phyloP scores from a whole-genome alignment of 768 basidiomycete species.

The Royoungia palumana region DNA sequence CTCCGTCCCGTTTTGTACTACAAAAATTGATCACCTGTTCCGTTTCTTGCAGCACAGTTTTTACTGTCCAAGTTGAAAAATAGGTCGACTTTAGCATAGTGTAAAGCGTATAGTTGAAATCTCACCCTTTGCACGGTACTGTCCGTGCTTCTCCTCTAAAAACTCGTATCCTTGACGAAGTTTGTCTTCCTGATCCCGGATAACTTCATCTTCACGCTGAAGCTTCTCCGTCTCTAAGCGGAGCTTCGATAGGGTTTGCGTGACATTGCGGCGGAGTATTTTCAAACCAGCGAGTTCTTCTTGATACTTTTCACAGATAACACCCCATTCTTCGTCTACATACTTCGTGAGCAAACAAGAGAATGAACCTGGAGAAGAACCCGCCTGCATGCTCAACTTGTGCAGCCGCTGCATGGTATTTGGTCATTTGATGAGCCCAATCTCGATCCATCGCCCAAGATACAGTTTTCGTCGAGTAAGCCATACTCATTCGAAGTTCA shows the following conservation, averaged over 20 bases:
- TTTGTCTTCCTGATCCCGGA: constrained; percentile 41
- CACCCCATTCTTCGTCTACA: constrained; percentile 58
- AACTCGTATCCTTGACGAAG: constrained; percentile 37
- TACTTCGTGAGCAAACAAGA: not conserved
- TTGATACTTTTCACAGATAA: constrained; percentile 52
- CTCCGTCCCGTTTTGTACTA: constrained; percentile 41
- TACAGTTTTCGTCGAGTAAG: constrained; percentile 59
- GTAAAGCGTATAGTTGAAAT: not conserved
- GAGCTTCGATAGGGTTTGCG: constrained; percentile 37
- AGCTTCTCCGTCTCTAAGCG: constrained; percentile 40
- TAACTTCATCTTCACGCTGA: constrained; percentile 38
- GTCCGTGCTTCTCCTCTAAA: constrained; percentile 39
- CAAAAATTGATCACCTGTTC: constrained; percentile 44
- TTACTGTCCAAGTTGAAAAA: constrained; percentile 27
- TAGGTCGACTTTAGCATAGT: constrained; percentile 5
- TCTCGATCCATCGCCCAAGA: constrained; percentile 74
- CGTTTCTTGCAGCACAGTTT: constrained; percentile 42
- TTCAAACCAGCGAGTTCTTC: constrained; percentile 63
- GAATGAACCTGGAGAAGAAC: constrained; percentile 8
- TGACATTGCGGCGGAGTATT: constrained; percentile 52
- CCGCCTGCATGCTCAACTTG: constrained; percentile 40
- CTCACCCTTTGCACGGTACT: constrained; percentile 42
- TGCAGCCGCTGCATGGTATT: constrained; percentile 40
- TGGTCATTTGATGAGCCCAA: constrained; percentile 53
- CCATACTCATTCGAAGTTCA: constrained; percentile 42